Evolutionary conservation across 1,139 yeast species (phyloP).

Genomic region (Blastobotrys serpentis): DNA sequence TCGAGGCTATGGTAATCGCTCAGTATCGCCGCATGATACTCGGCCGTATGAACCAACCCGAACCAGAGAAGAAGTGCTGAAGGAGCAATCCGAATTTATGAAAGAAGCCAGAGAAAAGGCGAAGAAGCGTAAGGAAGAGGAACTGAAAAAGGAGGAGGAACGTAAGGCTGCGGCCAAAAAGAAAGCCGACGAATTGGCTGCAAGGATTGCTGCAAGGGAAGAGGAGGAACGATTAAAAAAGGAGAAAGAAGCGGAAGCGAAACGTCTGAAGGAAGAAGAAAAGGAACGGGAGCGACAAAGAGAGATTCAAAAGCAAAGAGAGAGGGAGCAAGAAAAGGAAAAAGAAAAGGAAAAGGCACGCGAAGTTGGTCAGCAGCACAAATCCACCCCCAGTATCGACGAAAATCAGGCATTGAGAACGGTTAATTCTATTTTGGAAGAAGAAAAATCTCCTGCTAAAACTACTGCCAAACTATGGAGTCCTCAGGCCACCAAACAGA

Average conservation of each 20-base stretch:
- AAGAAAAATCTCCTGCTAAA: constrained; percentile 7
- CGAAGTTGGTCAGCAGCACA: no score
- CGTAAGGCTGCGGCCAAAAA: constrained; percentile 22
- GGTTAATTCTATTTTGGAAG: constrained; percentile 18
- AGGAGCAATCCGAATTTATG: constrained; percentile 33
- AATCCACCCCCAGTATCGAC: constrained; percentile 13
- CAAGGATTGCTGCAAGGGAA: constrained; percentile 44
- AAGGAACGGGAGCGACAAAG: constrained; percentile 25
- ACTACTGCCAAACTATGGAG: constrained; percentile 10
- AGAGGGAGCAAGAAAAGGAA: constrained; percentile 21
- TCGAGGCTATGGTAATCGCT: constrained; percentile 17
- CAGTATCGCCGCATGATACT: constrained; percentile 36
- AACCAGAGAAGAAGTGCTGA: constrained; percentile 39
- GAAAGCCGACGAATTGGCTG: constrained; percentile 27
- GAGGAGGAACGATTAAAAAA: constrained; percentile 41
- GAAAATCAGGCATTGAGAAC: constrained; percentile 19
- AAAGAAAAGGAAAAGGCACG: constrained; percentile 7
- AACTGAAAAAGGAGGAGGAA: constrained; percentile 36
- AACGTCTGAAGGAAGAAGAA: constrained; percentile 33
- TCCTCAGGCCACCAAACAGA: background rate
- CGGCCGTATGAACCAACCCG: constrained; percentile 33
- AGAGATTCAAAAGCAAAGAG: constrained; percentile 37
- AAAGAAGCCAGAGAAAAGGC: constrained; percentile 31
- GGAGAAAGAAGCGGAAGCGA: constrained; percentile 20
- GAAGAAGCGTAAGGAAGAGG: constrained; percentile 43